These are phyloP conservation scores for Gnetum montanum DNA, from an alignment of 75 land plant genomes.

Conservation along the genomic window DNA sequence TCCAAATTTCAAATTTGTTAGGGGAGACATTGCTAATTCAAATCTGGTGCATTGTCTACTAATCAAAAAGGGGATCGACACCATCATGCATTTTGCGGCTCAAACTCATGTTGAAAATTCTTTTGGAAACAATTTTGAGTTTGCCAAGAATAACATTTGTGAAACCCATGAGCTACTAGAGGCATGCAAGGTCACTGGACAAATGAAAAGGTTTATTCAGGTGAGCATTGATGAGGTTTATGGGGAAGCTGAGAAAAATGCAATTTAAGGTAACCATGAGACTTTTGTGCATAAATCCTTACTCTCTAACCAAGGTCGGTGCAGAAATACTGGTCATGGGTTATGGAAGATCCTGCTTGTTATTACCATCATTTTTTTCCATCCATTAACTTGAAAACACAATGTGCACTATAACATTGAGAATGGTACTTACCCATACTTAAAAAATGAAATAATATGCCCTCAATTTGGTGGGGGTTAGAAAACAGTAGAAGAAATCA, in stretches of 20 bases:
- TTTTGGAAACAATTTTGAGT: conserved; percentile 62
- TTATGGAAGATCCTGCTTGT: conserved; percentile 65
- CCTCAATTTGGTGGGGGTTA: too few relatives aligned
- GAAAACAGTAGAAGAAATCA: too few relatives aligned
- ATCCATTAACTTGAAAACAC: too few relatives aligned
- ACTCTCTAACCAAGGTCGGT: conserved; percentile 64
- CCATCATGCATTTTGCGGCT: conserved; percentile 78
- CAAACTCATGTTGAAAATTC: conserved; percentile 75
- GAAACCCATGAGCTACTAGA: conserved; percentile 68
- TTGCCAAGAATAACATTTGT: conserved; percentile 68
- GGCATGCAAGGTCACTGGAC: conserved; percentile 61
- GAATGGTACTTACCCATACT: too few relatives aligned
- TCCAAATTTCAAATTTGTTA: conserved; percentile 60
- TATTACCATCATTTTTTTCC: conserved; percentile 53
- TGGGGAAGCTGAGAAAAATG: conserved; percentile 61
- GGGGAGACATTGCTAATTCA: conserved; percentile 67
- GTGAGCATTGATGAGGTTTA: conserved; percentile 66
- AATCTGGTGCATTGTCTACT: conserved; percentile 69
- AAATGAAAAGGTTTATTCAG: conserved; percentile 53
- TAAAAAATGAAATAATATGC: too few relatives aligned
- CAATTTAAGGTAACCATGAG: conserved; percentile 66
- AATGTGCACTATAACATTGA: too few relatives aligned
- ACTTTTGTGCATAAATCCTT: conserved; percentile 64
- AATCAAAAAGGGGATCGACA: conserved; percentile 57
- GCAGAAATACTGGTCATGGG: conserved; percentile 81